A percentile compares a stretch with the other conserved stretches of the same genome.
These are phyloP conservation scores for Citrus mangshanensis DNA, from an alignment of 345 rosid species.

Conservation along the genomic window DNA sequence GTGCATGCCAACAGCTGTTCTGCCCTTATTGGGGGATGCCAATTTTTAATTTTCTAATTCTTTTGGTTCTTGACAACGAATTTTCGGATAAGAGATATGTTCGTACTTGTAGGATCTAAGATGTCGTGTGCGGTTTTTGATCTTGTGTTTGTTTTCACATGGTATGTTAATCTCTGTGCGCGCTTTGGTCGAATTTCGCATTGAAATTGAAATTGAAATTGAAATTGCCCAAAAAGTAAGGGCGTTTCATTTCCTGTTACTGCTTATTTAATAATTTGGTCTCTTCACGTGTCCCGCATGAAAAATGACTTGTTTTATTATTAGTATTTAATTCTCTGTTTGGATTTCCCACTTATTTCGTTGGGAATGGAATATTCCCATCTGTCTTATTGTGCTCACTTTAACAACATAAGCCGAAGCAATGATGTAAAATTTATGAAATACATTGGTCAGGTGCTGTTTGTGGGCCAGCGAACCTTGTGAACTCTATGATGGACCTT, in stretches of 20 bases:
- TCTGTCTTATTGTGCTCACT: neutral
- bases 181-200: neutral
- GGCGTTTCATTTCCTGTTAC: neutral
- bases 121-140: neutral
- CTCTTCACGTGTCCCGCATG: neutral
- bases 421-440: neutral
- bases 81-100: neutral
- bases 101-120: neutral
- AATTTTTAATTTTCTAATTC: neutral
- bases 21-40: neutral
- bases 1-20: neutral
- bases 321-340: neutral
- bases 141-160: neutral
- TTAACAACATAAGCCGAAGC: neutral
- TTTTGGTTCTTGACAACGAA: neutral
- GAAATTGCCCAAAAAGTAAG: neutral
- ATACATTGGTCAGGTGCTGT: slow-evolving; percentile 55
- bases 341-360: neutral
- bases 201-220: neutral
- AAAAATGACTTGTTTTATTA: neutral
- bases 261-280: neutral
- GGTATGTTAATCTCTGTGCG: neutral
- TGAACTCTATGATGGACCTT: slow-evolving; percentile 94
- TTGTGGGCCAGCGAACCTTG: slow-evolving; percentile 76
- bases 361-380: neutral